Percentiles rank a stretch among this genome's conserved stretches.
Conservation (phyloP, 129 eudicot genomes). For the Arctium lappa region DNA sequence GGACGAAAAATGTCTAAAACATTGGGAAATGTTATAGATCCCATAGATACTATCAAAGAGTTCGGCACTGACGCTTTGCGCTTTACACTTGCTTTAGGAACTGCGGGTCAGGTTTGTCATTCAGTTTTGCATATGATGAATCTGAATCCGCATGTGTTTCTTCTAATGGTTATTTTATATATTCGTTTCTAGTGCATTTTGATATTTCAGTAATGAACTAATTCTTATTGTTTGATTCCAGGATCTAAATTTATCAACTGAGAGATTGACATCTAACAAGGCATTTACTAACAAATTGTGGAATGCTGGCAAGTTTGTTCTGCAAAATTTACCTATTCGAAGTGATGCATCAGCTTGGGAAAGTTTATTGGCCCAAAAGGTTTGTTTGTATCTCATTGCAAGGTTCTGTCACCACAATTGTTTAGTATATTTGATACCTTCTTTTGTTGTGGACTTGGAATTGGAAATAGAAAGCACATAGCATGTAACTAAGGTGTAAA, state of each 20-base stretch:
- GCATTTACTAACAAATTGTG: constrained; percentile 96
- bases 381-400: constrained; percentile 22
- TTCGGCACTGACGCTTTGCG: constrained; percentile 96
- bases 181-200: not conserved
- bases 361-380: constrained; percentile 61
- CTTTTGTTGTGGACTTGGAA: not conserved
- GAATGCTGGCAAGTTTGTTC: constrained; percentile 96
- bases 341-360: constrained; percentile 68
- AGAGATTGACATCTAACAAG: constrained; percentile 86
- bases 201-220: constrained; percentile 6
- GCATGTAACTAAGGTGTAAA: not conserved
- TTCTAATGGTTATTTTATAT: not conserved
- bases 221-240: constrained; percentile 23
- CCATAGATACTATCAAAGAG: constrained; percentile 81
- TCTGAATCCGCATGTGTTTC: not conserved
- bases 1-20: constrained; percentile 98
- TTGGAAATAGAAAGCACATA: not conserved
- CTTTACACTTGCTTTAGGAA: constrained; percentile 90
- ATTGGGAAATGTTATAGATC: constrained; percentile 94
- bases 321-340: constrained; percentile 84
- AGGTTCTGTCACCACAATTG: not conserved
- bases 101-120: constrained; percentile 94
- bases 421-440: not conserved
- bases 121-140: not conserved
- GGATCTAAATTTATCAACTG: constrained; percentile 93